phyloP scores from a whole-genome alignment of 495 filamentous ascomycete genomes.

The Neurospora hispaniola region DNA sequence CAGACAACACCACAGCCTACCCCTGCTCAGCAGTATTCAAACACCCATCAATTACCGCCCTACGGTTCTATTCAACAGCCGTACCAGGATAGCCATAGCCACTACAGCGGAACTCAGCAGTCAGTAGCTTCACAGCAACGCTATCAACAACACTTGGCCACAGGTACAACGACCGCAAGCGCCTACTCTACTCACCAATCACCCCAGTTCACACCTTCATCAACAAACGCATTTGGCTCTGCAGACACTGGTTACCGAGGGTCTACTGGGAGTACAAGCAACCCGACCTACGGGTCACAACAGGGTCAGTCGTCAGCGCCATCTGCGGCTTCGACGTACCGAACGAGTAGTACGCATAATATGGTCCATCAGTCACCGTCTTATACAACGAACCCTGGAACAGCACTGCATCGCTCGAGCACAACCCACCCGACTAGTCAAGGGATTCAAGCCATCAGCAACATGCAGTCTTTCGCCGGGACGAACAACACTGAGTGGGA shows the following conservation, averaged over 20 bases:
- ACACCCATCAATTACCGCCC: constrained; percentile 10
- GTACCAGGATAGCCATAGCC: constrained; percentile 12
- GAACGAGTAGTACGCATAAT: constrained; percentile 20
- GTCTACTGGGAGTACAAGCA: constrained; percentile 16
- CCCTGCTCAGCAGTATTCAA: constrained; percentile 15
- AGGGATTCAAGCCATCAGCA: constrained; percentile 15
- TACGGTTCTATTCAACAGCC: constrained; percentile 14
- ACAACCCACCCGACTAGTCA: constrained; percentile 14
- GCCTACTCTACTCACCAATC: constrained; percentile 32
- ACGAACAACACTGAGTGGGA: constrained; percentile 19
- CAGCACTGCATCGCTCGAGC: constrained; percentile 14
- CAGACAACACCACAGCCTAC: constrained; percentile 6
- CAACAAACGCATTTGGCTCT: constrained; percentile 25
- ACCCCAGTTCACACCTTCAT: constrained; percentile 31
- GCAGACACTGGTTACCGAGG: constrained; percentile 30
- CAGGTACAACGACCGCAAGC: constrained; percentile 22
- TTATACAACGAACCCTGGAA: constrained; percentile 14
- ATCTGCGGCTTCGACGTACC: constrained; percentile 23
- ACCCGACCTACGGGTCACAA: constrained; percentile 25
- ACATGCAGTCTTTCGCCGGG: constrained; percentile 14
- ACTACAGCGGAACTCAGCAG: constrained; percentile 23
- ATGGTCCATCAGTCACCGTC: constrained; percentile 28
- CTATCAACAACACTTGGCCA: constrained; percentile 32
- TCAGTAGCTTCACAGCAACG: constrained; percentile 24
- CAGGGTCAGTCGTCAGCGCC: constrained; percentile 29